Conservation (phyloP, 2,329 filamentous ascomycete species). For the Colletotrichum liriopes region DNA sequence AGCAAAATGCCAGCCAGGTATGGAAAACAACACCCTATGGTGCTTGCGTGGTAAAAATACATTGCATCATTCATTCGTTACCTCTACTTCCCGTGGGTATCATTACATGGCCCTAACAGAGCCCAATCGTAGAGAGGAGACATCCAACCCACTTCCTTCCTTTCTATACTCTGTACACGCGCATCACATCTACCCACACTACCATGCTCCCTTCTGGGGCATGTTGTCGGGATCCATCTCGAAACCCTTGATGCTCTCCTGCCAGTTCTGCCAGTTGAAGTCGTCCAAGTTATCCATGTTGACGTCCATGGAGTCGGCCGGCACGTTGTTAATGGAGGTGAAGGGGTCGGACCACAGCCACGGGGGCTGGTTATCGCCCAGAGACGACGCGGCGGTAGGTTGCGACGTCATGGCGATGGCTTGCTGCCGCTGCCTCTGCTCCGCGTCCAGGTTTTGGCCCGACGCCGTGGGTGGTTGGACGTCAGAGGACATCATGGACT, state of each 20-base stretch:
- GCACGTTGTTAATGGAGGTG: slow-evolving; percentile 47
- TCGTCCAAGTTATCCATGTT: slow-evolving; percentile 56
- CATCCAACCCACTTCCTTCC: not conserved
- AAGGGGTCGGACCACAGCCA: slow-evolving; percentile 60
- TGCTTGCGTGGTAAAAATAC: slow-evolving; percentile 1
- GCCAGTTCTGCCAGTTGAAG: slow-evolving; percentile 67
- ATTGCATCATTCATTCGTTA: slow-evolving; percentile 35
- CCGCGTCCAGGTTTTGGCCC: slow-evolving; percentile 36
- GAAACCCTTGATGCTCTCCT: slow-evolving; percentile 58
- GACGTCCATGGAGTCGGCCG: slow-evolving; percentile 54
- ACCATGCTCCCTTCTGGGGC: slow-evolving; percentile 37
- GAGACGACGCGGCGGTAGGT: slow-evolving; percentile 41
- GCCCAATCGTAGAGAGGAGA: slow-evolving; percentile 28
- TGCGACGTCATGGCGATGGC: slow-evolving; percentile 46
- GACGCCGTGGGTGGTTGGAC: slow-evolving; percentile 9
- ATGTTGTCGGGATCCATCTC: slow-evolving; percentile 49
- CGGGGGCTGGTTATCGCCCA: slow-evolving; percentile 56
- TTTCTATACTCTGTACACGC: not conserved
- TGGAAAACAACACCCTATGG: not conserved
- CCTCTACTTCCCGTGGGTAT: slow-evolving; percentile 35
- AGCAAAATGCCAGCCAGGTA: no score
- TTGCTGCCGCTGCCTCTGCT: slow-evolving; percentile 44
- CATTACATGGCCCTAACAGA: slow-evolving; percentile 26
- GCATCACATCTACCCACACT: not conserved
- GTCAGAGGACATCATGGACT: slow-evolving; percentile 22